Evolutionary conservation across 768 basidiomycete genomes (phyloP).

Genomic region (Cystofilobasidium capitatum): DNA sequence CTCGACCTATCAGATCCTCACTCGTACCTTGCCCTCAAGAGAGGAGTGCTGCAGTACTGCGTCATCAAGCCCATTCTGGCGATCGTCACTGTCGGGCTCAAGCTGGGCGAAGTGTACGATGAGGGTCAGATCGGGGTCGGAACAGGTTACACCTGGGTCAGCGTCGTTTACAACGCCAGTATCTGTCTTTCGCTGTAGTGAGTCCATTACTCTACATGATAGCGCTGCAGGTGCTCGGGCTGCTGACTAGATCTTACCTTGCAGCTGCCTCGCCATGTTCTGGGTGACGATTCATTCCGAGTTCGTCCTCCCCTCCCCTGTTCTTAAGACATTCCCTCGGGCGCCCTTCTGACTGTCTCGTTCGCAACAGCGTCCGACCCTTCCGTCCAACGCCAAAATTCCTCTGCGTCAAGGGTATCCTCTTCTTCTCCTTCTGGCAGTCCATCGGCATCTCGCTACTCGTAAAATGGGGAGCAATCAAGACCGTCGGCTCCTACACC

Average conservation of each 20-base stretch:
- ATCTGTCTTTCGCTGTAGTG: constrained; percentile 46
- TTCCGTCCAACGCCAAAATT: constrained; percentile 84
- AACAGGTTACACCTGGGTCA: constrained; percentile 86
- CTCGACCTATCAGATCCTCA: constrained; percentile 92
- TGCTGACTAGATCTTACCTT: neutral
- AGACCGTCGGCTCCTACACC: constrained; percentile 69
- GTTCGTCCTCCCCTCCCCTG: neutral
- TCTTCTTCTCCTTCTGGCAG: constrained; percentile 99
- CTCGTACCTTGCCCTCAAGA: constrained; percentile 83
- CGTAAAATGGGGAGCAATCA: constrained; percentile 71
- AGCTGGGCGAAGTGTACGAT: constrained; percentile 73
- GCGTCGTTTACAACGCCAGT: constrained; percentile 50
- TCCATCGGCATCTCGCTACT: constrained; percentile 72
- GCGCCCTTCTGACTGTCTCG: constrained; percentile 31
- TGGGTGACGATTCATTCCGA: constrained; percentile 89
- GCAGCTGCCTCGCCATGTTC: constrained; percentile 78
- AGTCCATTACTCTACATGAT: constrained; percentile 41
- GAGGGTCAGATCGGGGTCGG: constrained; percentile 76
- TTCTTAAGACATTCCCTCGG: constrained; percentile 72
- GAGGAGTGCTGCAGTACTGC: constrained; percentile 94
- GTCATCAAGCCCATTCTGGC: constrained; percentile 90
- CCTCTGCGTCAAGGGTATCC: constrained; percentile 93
- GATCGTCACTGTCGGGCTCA: constrained; percentile 69
- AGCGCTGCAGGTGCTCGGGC: neutral
- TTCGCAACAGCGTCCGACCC: constrained; percentile 23